Evolutionary conservation across 1,139 yeast species (phyloP).

Genomic region (Nakaseomyces uthaithaninus): DNA sequence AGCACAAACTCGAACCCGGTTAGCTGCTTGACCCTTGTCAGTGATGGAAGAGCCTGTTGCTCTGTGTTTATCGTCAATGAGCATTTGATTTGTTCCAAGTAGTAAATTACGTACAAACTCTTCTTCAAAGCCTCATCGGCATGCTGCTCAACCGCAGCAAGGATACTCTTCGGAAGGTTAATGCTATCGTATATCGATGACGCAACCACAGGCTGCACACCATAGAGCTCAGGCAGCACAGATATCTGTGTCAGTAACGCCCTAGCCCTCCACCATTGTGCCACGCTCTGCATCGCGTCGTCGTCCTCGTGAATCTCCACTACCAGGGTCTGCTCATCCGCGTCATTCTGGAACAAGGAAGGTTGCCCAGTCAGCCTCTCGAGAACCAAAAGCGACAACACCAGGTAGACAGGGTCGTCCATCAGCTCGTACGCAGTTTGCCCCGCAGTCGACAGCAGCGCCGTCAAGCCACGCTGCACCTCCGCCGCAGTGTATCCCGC

Average conservation of each 20-base stretch:
- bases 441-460: slow-evolving; percentile 39
- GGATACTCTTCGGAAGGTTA: slow-evolving; percentile 24
- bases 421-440: slow-evolving; percentile 55
- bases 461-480: slow-evolving; percentile 30
- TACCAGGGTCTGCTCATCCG: slow-evolving; percentile 23
- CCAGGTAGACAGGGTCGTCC: slow-evolving; percentile 46
- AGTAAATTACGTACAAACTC: slow-evolving; percentile 41
- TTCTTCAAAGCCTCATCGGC: slow-evolving; percentile 27
- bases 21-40: slow-evolving; percentile 45
- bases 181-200: slow-evolving; percentile 29
- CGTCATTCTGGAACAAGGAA: slow-evolving; percentile 29
- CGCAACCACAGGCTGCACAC: slow-evolving; percentile 33
- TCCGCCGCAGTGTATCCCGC: slow-evolving; percentile 7
- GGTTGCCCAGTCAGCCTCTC: slow-evolving; percentile 39
- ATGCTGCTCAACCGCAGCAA: slow-evolving; percentile 24
- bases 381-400: slow-evolving; percentile 43
- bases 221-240: slow-evolving; percentile 51
- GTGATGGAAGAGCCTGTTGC: slow-evolving; percentile 45
- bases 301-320: slow-evolving; percentile 10
- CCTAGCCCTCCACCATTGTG: slow-evolving; percentile 69
- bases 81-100: slow-evolving; percentile 59
- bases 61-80: slow-evolving; percentile 56
- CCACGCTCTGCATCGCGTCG: slow-evolving; percentile 37
- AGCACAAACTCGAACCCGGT: slow-evolving; percentile 58
- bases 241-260: slow-evolving; percentile 56